Percentiles rank a stretch among this genome's conserved stretches.
Evolutionary conservation across 495 filamentous ascomycete genomes (phyloP).

Genomic region (Penicillium waksmanii): DNA sequence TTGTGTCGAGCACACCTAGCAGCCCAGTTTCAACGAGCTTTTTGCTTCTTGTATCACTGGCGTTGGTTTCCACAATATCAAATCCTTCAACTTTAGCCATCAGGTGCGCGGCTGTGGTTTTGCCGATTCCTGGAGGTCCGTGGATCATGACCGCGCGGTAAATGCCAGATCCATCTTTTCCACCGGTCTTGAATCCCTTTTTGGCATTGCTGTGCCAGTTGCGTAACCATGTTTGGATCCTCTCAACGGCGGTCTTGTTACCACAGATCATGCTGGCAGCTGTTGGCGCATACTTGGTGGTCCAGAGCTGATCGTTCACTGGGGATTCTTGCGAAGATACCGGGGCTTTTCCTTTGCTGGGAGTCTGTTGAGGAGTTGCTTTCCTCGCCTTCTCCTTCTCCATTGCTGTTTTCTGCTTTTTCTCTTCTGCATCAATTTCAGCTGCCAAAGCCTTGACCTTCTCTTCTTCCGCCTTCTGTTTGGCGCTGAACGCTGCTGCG

Average conservation of each 20-base stretch:
- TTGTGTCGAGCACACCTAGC: constrained; percentile 88
- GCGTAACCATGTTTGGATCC: constrained; percentile 81
- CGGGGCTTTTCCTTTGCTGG: constrained; percentile 24
- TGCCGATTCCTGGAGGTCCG: constrained; percentile 94
- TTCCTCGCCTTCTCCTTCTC: constrained; percentile 51
- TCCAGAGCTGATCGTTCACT: constrained; percentile 80
- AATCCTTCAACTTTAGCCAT: constrained; percentile 92
- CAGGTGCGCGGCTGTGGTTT: constrained; percentile 95
- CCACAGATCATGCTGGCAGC: constrained; percentile 87
- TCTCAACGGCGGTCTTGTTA: constrained; percentile 90
- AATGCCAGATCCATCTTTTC: constrained; percentile 77
- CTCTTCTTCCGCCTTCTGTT: constrained; percentile 78
- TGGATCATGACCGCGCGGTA: constrained; percentile 89
- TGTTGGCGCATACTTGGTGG: constrained; percentile 90
- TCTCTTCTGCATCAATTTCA: constrained; percentile 74
- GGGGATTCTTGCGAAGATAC: constrained; percentile 30
- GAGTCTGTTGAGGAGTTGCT: constrained; percentile 37
- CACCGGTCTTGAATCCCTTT: constrained; percentile 73
- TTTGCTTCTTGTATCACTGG: constrained; percentile 96
- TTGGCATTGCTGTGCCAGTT: constrained; percentile 78
- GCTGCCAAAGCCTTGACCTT: constrained; percentile 76
- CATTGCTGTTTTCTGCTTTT: constrained; percentile 35
- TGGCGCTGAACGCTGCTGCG: constrained; percentile 80
- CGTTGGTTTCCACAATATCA: constrained; percentile 93
- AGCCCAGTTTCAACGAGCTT: constrained; percentile 90